Evolutionary conservation across 192 early-diverging fungal genomes (phyloP), one percentile per base, ranked within the genome.

Genomic region (Mycoemilia scoparia): DNA sequence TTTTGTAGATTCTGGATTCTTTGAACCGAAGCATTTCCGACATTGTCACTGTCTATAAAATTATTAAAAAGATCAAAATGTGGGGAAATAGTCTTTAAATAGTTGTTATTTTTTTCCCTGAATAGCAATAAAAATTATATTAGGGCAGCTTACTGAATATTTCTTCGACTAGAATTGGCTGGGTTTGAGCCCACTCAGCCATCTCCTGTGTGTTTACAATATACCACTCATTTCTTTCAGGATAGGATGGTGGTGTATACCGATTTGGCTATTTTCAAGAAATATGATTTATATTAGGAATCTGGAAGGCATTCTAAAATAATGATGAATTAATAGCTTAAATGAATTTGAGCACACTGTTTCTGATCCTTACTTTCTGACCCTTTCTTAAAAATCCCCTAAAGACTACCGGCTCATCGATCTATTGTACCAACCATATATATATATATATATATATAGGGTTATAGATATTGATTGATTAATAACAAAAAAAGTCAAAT

Each of bases 221-320:
- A 51, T 71, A 83, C 89, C 89, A 93, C 49, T 82, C 60, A 36
- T 81, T 80, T 37, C 59, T 69, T 3, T 66, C 68, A 18, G 71
- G 60, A 29, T 60, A 54, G 24, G 77, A 71, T 27, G 61, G 52
- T 5, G 72, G 79, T 1, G 64, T 71, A 29, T 73, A 72, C 2
- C 60, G 49, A 47, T 73, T 81, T 48, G 51, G 34, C 36, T 64
- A 30, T 22, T 47, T 22, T n/a, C 21, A 17, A 10, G n/a, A n/a
- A n/a, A n/a, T n/a, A n/a, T n/a, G n/a, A n/a, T n/a, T n/a, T n/a
- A 7, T 32, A 39, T 5, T 22, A 30, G 26, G 45, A 46, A 36
- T 32, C 29, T 27, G 35, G 29, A 45, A 37, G 27, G 18, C 8
- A 36, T 46, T 38, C 39, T 45, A 8, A 22, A 22, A 16, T 32